Evolutionary conservation across 2,329 filamentous ascomycete genomes (phyloP), one percentile per base, ranked within the genome.

Genomic region (Neurospora crassa): DNA sequence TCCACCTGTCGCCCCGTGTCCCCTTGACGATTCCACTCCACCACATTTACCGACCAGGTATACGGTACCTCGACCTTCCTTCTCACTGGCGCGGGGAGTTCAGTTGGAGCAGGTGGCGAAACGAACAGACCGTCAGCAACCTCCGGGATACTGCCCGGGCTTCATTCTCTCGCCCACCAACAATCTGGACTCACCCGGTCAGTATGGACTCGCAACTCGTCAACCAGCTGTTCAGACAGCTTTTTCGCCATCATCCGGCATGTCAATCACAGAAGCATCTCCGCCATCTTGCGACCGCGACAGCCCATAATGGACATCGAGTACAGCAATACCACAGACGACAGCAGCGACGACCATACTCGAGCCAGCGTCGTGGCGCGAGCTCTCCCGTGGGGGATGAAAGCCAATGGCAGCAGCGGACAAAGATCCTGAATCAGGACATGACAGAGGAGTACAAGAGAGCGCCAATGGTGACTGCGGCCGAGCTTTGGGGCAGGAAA

Each of bases 321-420:
- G 82, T 81, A 42, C 74, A 72, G 34, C 74, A 69, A 67, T 74
- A 73, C 40, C 68, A 70, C 70, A 80, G 78, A 69, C 79, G 82
- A 41, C 76, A 74, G 8, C 75, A 78, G 73, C 81, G 76, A 78
- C 80, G 76, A 73, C 79, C 40, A 34, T 75, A 72, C 73, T 74
- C 70, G 41, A 72, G 18, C 63, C 73, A 71, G n/a, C 67, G 71
- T 18, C 67, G 73, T 40, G 70, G 73, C 37, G 74, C 76, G 42
- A 71, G 70, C 43, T 37, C 53, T 37, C 53, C 53, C 16, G 53
- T 63, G 3, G 53, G 53, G 10, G 87, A 86, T 76, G 91, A 92
- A 78, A 91, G 88, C 81, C 85, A 90, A 76, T 98, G 96, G 96
- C 92, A 95, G 82, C 94, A 96, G 80, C 86, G 95, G 72, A 91